These are phyloP conservation scores for Coniochaeta prunicola DNA, from an alignment of 2,329 filamentous ascomycete species.

Conservation along the genomic window DNA sequence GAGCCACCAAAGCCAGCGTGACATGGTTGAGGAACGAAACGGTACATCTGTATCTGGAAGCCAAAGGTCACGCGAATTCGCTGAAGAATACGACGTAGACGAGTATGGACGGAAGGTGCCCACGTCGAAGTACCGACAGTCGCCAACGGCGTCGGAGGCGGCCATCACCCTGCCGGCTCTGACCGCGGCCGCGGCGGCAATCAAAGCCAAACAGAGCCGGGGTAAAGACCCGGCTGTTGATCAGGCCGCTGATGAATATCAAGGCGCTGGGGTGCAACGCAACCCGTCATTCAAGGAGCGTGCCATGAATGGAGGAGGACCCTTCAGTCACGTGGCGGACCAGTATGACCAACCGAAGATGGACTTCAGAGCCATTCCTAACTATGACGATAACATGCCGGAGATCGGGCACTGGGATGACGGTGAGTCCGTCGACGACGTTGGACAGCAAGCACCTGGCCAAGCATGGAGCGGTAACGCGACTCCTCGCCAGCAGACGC, in stretches of 20 bases:
- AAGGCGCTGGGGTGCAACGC: conserved; percentile 44
- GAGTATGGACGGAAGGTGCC: conserved; percentile 50
- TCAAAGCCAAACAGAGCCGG: conserved; percentile 41
- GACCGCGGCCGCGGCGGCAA: conserved; percentile 42
- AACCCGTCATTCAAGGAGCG: conserved; percentile 63
- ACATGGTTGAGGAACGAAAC: conserved; percentile 30
- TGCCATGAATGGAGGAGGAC: conserved; percentile 47
- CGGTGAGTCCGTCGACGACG: conserved; percentile 16
- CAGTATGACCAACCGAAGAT: conserved; percentile 47
- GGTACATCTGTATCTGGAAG: conserved; percentile 31
- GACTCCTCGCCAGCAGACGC: conserved; percentile 35
- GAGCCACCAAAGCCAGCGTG: conserved; percentile 9
- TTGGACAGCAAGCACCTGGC: conserved; percentile 20
- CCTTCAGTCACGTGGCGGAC: conserved; percentile 48
- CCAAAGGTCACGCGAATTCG: conserved; percentile 36
- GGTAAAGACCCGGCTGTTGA: conserved; percentile 26
- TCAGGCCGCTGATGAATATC: conserved; percentile 27
- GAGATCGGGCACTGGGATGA: conserved; percentile 70
- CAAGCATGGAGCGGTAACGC: conserved; percentile 49
- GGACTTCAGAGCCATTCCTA: conserved; percentile 63
- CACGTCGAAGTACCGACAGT: conserved; percentile 34
- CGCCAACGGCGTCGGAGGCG: conserved; percentile 49
- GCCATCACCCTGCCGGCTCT: conserved; percentile 52
- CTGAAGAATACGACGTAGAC: conserved; percentile 49
- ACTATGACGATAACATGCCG: conserved; percentile 63